Evolutionary conservation across 805 yeast genomes (phyloP), one percentile per base, ranked within the genome.

Genomic region (Zygosaccharomyces rouxii): DNA sequence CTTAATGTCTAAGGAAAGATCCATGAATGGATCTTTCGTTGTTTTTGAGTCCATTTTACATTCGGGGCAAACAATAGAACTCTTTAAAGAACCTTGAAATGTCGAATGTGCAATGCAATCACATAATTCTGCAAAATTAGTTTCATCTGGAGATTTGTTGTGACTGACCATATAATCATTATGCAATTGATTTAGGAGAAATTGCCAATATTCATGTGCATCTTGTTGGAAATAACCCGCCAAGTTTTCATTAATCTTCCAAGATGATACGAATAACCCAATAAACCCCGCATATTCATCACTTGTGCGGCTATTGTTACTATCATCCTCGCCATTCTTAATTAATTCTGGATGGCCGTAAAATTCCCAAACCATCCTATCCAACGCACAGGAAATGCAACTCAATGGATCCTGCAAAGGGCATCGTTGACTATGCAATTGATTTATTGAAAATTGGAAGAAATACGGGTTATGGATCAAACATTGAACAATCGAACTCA

Each of bases 191-290:
- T 92, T 86, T 33, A 92, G 73, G 25, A 92, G 62, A 63, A 92
- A 90, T 63, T 94, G 97, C 84, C 95, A 84, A 67, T 92, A 94
- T 67, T 94, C 99, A 68, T 94, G 99, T 0, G 99, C 98, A 65
- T 94, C 99, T 68, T 94, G 99, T 67, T 94, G 97, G 30, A 94
- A 85, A 56, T 90, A 90, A 1, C 99, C 99, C 0, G 97, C 96
- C 50, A 94, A 76, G 29, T 89, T 78, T 55, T 86, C 79, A 57
- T 88, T 86, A 41, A 84, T 83, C 58, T 83, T 83, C 92, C 97
- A 89, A 1, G 96, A 84, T 10, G 96, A 87, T n/a, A 80, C 76
- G 43, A 94, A 73, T 41, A 94, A 68, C 44, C 85, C 79, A 2
- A 94, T 83, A 53, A 94, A 84, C 0, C 98, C 97, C 23, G 69